Conservation (phyloP, 2,329 filamentous ascomycete genomes). For the Sclerotinia sclerotiorum region DNA sequence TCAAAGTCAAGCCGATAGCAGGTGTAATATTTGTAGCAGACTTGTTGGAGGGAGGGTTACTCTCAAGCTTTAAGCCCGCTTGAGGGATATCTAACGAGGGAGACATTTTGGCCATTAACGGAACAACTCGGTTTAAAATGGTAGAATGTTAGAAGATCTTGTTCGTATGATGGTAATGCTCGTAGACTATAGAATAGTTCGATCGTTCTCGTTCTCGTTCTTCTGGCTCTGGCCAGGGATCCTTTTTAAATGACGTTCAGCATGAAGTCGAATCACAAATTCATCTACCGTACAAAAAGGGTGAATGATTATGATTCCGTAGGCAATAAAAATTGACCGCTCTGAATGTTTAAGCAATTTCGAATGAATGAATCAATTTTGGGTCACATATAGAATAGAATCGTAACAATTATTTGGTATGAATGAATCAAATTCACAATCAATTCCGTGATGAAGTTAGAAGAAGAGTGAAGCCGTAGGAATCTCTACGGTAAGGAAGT, state of each 20-base stretch:
- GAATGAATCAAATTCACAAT: constrained; percentile 12
- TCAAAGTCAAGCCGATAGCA: constrained; percentile 54
- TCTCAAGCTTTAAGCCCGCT: constrained; percentile 22
- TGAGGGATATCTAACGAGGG: constrained; percentile 21
- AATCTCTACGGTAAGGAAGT: constrained; percentile 11
- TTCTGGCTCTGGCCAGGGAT: constrained; percentile 19
- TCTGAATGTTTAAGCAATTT: background rate
- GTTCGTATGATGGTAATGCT: constrained; percentile 6
- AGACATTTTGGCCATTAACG: constrained; percentile 12
- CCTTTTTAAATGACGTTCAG: constrained; percentile 18
- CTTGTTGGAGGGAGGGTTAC: constrained; percentile 19
- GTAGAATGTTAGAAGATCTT: background rate
- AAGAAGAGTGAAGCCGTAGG: constrained; percentile 12
- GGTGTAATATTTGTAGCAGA: constrained; percentile 7
- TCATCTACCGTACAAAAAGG: constrained; percentile 7
- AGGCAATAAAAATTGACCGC: background rate
- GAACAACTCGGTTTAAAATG: background rate
- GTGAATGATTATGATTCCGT: constrained; percentile 12
- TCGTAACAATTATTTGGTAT: background rate
- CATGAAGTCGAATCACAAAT: constrained; percentile 22
- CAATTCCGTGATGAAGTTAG: constrained; percentile 16
- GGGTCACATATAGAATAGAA: background rate
- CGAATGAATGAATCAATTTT: constrained; percentile 7
- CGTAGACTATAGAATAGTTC: background rate
- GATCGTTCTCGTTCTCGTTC: background rate